Base-by-base conservation (phyloP, 768 basidiomycete genomes). In the Lactifluus hygrophoroides region DNA sequence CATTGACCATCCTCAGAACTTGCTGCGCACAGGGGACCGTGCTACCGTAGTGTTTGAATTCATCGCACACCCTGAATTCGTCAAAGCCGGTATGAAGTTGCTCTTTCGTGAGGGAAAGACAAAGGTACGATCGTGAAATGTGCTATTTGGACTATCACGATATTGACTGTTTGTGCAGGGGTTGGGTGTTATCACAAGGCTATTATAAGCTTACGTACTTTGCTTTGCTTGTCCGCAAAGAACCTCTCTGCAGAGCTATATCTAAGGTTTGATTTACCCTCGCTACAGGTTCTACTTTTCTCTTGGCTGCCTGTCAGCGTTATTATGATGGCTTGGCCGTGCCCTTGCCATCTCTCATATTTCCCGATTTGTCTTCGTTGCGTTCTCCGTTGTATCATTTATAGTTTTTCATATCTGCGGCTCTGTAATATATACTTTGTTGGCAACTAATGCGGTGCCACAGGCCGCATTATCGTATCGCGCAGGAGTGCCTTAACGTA, bases 41-140 rank as follows among this genome's bases (percentile, higher is more conserved):
- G 91, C 93, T 3, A 93, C 86, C 3, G 92, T 97, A n/a, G 80
- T 82, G 34, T 97, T 98, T 65, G 91, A 97, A 73, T 95, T 97
- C 67, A 90, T 95, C 54, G 86, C 89, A 14, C 86, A 88, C 54
- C 87, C 91, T 0, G 95, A 96, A 75, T 94, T 85, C 68, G 76
- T 98, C 62, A 94, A 94, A 69, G 86, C 86, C 64, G 94, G 94
- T 27, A 91, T 90, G 86, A 92, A 94, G 72, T 76, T 95, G 23
- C 72, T 99, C 13, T 94, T 98, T 70, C 78, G 95, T 40, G 96
- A 98, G 72, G 95, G 94, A 3, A 93, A 92, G 76, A 96, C 94
- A 0, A 97, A 96, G 78, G 93, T 85, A 51, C 34, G 76, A 5
- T 28, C 13, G 35, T n/a, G 14, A n/a, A 19, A 27, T 44, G 43